Evolutionary conservation across 306 rosid genomes (phyloP).

Genomic region (Cajanus cajan): DNA sequence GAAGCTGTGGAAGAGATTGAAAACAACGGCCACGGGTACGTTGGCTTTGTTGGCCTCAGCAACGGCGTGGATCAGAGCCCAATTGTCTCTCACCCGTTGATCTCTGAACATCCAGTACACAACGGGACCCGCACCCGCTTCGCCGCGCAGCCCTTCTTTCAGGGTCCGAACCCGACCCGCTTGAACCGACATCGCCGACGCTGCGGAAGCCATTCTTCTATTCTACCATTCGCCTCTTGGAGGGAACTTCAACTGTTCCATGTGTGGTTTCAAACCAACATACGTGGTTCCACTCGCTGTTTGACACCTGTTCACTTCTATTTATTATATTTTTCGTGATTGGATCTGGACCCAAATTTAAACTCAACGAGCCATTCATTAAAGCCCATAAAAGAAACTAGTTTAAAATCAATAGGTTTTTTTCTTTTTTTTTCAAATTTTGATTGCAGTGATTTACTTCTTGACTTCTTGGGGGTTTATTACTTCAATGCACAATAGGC

Average conservation of each 20-base stretch:
- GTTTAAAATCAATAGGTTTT: no score
- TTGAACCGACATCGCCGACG: constrained; percentile 38
- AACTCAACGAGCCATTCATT: no score
- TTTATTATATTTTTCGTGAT: not conserved
- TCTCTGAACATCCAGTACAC: constrained; percentile 99
- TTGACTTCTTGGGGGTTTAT: no score
- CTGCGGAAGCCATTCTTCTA: constrained; percentile 42
- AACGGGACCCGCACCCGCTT: constrained; percentile 65
- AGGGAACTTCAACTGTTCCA: constrained; percentile 51
- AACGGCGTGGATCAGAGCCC: constrained; percentile 93
- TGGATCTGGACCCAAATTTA: not conserved
- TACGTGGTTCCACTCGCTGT: constrained; percentile 35
- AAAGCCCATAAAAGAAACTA: no score
- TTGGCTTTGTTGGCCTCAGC: constrained; percentile 62
- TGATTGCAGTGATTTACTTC: no score
- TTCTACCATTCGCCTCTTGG: constrained; percentile 17
- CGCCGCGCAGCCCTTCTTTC: constrained; percentile 40
- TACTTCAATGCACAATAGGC: no score
- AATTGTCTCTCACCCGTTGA: constrained; percentile 79
- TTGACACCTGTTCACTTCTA: constrained; percentile 23
- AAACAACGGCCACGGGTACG: constrained; percentile 80
- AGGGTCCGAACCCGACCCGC: constrained; percentile 58
- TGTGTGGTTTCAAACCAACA: constrained; percentile 48
- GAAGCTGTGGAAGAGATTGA: constrained; percentile 79
- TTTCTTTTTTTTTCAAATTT: no score